Evolutionary conservation across 495 filamentous ascomycete species (phyloP), one percentile per base, ranked within the genome.

Genomic region (Halenospora varia): DNA sequence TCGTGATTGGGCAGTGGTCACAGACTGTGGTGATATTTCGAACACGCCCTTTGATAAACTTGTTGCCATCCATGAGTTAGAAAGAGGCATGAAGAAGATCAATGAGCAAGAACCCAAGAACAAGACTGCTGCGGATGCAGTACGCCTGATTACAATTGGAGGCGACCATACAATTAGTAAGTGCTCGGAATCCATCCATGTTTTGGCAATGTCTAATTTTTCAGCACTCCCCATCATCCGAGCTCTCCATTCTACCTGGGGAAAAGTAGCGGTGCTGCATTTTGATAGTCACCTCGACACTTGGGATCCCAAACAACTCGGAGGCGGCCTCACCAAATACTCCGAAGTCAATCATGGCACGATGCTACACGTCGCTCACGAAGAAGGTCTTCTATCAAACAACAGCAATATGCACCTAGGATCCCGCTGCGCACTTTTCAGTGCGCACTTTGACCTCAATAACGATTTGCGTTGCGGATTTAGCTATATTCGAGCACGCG

Each of bases 381-480:
- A 75, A 62, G 74, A 74, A 60, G 90, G 89, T 0, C 76, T 95
- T 13, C 77, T 96, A 29, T 83, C 75, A 48, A 92, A 93, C 66
- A 84, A 89, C 69, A 87, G 82, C 39, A 90, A 89, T 71, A 91
- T 96, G 70, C 91, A 94, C 65, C 88, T 87, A 11, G 91, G 91
- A 39, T 91, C 93, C 62, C 87, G 91, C 35, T 92, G 86, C 0
- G 90, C 87, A 0, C 73, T 96, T 0, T 83, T 78, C 17, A 86
- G 86, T 0, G 80, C 80, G 23, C 68, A 69, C 15, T 83, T 78
- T 0, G 90, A 94, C 67, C 87, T 92, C 62, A 80, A 87, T 51
- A 93, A 94, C 63, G 91, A 96, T 64, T 81, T 85, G 17, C 88
- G 89, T 49, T 91, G 88, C 62, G 90, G 91, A 0, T 96, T 96